A percentile compares a stretch with the other conserved stretches of the same genome.
These are phyloP conservation scores for Solanum gracilifrons DNA, from an alignment of 257 asterid species.

Conservation along the genomic window DNA sequence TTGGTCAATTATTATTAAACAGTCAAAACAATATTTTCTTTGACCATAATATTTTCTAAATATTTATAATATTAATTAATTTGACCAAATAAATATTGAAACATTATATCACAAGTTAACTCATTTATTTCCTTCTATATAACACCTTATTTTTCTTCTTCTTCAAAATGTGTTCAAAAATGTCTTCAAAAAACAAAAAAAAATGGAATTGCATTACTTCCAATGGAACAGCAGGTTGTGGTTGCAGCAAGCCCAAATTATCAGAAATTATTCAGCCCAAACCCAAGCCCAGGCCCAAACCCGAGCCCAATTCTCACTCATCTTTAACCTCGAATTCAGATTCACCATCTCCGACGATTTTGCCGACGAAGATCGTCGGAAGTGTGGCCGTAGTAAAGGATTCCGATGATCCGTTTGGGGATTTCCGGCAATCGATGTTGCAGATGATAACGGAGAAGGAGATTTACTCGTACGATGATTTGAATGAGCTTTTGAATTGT, in stretches of 20 bases:
- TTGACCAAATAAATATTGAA: background rate
- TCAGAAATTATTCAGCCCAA: constrained; percentile 30
- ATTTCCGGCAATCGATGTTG: constrained; percentile 69
- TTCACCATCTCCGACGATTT: background rate
- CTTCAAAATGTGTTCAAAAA: background rate
- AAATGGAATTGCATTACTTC: constrained; percentile 16
- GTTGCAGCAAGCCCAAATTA: constrained; percentile 35
- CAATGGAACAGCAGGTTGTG: constrained; percentile 18
- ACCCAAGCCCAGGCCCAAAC: constrained; percentile 19
- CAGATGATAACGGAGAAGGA: constrained; percentile 61
- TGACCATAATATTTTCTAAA: background rate
- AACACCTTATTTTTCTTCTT: background rate
- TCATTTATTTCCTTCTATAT: background rate
- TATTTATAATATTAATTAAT: background rate
- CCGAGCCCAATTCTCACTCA: constrained; percentile 1
- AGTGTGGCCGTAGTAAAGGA: constrained; percentile 57
- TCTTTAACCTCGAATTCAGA: constrained; percentile 19
- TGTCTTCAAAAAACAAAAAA: constrained; percentile 21
- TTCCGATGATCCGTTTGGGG: constrained; percentile 59
- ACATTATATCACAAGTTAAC: background rate
- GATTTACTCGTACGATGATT: constrained; percentile 34
- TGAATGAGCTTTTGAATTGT: constrained; percentile 56
- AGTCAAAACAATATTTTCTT: background rate
- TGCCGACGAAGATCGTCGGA: constrained; percentile 12
- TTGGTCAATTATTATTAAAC: background rate